Conservation (phyloP, 345 rosid genomes). For the Gossypium longicalyx region DNA sequence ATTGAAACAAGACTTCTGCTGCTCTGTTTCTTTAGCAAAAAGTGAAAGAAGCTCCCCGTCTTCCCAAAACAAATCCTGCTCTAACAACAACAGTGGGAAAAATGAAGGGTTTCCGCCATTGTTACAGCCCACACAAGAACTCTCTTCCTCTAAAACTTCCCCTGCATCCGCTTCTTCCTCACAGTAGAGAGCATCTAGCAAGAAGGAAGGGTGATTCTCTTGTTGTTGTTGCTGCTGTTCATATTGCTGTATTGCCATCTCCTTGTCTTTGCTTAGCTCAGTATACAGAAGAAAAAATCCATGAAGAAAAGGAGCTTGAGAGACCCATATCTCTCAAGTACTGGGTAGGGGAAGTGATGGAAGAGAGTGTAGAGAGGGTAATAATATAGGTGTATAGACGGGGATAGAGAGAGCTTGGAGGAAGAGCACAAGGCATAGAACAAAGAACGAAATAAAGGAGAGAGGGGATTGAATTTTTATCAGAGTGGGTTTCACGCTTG, state of each 20-base stretch:
- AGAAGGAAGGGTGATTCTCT: constrained; percentile 27
- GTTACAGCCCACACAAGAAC: constrained; percentile 12
- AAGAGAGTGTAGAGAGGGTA: background rate
- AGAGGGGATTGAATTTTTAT: constrained; percentile 34
- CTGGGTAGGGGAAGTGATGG: background rate
- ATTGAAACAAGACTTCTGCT: constrained; percentile 7
- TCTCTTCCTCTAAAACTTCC: constrained; percentile 24
- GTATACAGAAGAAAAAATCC: constrained; percentile 21
- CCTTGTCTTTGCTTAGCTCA: constrained; percentile 25
- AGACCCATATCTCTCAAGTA: constrained; percentile 23
- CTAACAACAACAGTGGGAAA: constrained; percentile 37
- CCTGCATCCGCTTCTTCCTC: constrained; percentile 46
- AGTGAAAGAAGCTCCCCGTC: constrained; percentile 66
- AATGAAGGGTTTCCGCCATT: constrained; percentile 16
- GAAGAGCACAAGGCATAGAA: constrained; percentile 20
- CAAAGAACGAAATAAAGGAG: constrained; percentile 22
- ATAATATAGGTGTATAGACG: background rate
- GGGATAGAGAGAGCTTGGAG: constrained; percentile 8
- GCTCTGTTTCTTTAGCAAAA: constrained; percentile 51
- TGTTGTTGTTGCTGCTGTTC: constrained; percentile 22
- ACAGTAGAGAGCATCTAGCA: constrained; percentile 63
- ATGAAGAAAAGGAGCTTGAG: constrained; percentile 21
- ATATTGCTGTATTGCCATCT: constrained; percentile 44
- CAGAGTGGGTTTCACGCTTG: constrained; percentile 51
- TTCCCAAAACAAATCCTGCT: constrained; percentile 74